These are phyloP conservation scores for Pseudogymnoascus sp. DNA, from an alignment of 2,329 filamentous ascomycete species.

Conservation along the genomic window DNA sequence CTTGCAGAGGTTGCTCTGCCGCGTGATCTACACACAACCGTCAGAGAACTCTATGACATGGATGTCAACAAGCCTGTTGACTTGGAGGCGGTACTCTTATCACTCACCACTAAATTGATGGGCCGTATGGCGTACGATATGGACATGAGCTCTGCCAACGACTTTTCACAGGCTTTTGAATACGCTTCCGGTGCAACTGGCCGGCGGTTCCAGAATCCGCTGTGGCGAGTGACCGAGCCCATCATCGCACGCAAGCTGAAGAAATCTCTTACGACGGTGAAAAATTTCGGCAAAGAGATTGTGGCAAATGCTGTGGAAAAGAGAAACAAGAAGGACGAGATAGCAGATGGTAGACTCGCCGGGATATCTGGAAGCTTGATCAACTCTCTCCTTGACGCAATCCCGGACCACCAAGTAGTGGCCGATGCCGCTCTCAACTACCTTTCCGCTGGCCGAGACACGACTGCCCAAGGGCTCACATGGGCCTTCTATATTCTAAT, in stretches of 20 bases:
- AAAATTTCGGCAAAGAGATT: slow-evolving; percentile 47
- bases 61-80: slow-evolving; percentile 34
- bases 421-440: slow-evolving; percentile 59
- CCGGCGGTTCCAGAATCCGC: slow-evolving; percentile 55
- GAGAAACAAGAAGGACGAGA: slow-evolving; percentile 19
- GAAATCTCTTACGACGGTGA: slow-evolving; percentile 40
- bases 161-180: slow-evolving; percentile 53
- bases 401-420: slow-evolving; percentile 46
- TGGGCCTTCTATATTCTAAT: slow-evolving; percentile 56
- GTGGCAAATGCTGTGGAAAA: slow-evolving; percentile 45
- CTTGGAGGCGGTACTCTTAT: slow-evolving; percentile 51
- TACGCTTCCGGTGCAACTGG: slow-evolving; percentile 52
- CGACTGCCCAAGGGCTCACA: slow-evolving; percentile 54
- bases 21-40: slow-evolving; percentile 38
- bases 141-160: slow-evolving; percentile 55
- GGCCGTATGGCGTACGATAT: slow-evolving; percentile 62
- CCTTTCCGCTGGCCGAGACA: slow-evolving; percentile 54
- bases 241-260: slow-evolving; percentile 42
- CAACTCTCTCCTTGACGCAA: slow-evolving; percentile 48
- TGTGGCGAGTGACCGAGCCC: slow-evolving; percentile 51
- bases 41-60: slow-evolving; percentile 30
- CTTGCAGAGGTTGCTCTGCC: slow-evolving; percentile 51
- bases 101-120: slow-evolving; percentile 57
- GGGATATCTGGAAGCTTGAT: slow-evolving; percentile 48
- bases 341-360: slow-evolving; percentile 26